phyloP scores from a whole-genome alignment of 2,329 filamentous ascomycete genomes.

The Penicillium sp. region DNA sequence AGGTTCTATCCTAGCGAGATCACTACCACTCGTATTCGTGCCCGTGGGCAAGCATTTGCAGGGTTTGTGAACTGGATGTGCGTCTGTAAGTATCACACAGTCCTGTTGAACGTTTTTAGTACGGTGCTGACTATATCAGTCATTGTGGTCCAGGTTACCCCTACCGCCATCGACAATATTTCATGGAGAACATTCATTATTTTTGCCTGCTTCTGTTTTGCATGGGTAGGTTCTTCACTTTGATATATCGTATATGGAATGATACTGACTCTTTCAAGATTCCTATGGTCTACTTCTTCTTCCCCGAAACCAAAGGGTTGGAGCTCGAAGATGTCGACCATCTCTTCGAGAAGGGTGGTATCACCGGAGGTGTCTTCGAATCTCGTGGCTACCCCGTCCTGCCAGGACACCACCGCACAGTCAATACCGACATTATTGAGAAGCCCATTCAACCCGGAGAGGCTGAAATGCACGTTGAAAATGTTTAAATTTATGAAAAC shows the following conservation, averaged over 20 bases:
- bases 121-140: conserved; percentile 19
- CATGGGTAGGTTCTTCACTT: conserved; percentile 18
- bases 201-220: conserved; percentile 30
- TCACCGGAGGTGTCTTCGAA: conserved; percentile 44
- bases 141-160: conserved; percentile 16
- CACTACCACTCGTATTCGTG: conserved; percentile 46
- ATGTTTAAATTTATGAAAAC: not conserved
- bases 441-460: conserved; percentile 8
- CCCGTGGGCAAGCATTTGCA: conserved; percentile 46
- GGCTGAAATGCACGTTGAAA: conserved; percentile 3
- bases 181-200: conserved; percentile 37
- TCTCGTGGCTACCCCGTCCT: conserved; percentile 19
- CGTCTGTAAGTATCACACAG: conserved; percentile 31
- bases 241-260: not conserved
- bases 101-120: conserved; percentile 1
- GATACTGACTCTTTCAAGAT: conserved; percentile 32
- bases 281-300: conserved; percentile 65
- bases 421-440: conserved; percentile 18
- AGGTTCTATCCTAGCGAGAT: conserved; percentile 49
- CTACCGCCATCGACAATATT: conserved; percentile 34
- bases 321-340: conserved; percentile 67
- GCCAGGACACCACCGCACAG: conserved; percentile 22
- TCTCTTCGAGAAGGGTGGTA: conserved; percentile 43
- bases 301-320: conserved; percentile 67
- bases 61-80: conserved; percentile 43